These are phyloP conservation scores for Podaxis pistillaris DNA, from an alignment of 768 basidiomycete species.

Conservation along the genomic window DNA sequence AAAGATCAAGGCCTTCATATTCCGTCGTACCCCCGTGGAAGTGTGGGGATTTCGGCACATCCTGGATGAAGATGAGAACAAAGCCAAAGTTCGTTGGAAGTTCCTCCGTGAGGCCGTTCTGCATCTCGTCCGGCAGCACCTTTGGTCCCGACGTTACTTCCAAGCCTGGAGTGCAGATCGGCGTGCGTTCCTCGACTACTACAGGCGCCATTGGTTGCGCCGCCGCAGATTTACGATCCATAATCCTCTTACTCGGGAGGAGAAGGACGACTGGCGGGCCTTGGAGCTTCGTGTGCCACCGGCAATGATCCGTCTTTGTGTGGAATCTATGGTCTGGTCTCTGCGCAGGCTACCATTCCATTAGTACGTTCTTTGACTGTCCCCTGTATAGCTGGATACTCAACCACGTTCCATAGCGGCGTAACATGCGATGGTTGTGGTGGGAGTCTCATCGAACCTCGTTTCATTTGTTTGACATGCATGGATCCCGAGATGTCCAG, in stretches of 20 bases:
- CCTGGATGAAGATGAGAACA: constrained; percentile 21
- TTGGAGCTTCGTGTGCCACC: constrained; percentile 30
- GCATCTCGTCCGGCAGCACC: not conserved
- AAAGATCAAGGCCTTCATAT: not conserved
- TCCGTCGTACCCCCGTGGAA: not conserved
- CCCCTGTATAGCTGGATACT: not conserved
- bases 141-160: not conserved
- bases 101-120: constrained; percentile 13
- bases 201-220: constrained; percentile 26
- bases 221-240: constrained; percentile 23
- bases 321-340: constrained; percentile 30
- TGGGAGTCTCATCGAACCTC: constrained; percentile 27
- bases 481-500: constrained; percentile 32
- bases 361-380: constrained; percentile 24
- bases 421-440: constrained; percentile 34
- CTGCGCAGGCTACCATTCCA: constrained; percentile 34
- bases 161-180: constrained; percentile 28
- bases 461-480: constrained; percentile 31
- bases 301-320: constrained; percentile 32
- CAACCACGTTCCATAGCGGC: constrained; percentile 15
- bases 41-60: constrained; percentile 26
- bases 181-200: constrained; percentile 30
- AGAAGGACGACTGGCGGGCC: constrained; percentile 29
- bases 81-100: constrained; percentile 16
- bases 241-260: constrained; percentile 25